phyloP scores from a whole-genome alignment of 23 red algal species.

The Gracilaria domingensis region DNA sequence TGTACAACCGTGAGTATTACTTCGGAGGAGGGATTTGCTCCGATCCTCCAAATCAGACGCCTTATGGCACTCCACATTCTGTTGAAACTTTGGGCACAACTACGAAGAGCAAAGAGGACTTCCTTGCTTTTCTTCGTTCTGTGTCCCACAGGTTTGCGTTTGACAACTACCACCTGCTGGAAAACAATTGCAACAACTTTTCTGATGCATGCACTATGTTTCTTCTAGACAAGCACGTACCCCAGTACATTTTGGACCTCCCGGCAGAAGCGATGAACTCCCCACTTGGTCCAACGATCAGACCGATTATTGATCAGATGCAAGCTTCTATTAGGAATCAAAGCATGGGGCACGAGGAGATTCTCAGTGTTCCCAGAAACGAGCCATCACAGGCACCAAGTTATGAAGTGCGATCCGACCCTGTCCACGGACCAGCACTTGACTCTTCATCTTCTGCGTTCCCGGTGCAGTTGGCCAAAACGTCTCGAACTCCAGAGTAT shows the following conservation, averaged over 20 bases:
- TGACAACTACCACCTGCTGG: slow-evolving; percentile 87
- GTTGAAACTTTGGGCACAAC: slow-evolving; percentile 78
- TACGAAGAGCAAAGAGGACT: slow-evolving; percentile 60
- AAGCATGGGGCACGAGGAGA: slow-evolving; percentile 69
- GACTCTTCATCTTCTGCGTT: not conserved
- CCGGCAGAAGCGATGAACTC: slow-evolving; percentile 81
- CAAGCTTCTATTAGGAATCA: slow-evolving; percentile 60
- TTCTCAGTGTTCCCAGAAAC: slow-evolving; percentile 11
- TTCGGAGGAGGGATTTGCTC: slow-evolving; percentile 97
- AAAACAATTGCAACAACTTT: slow-evolving; percentile 99
- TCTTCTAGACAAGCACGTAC: slow-evolving; percentile 81
- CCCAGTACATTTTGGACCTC: slow-evolving; percentile 89
- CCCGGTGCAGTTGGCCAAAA: not conserved
- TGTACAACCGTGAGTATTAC: slow-evolving; percentile 87
- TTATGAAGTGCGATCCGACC: not conserved
- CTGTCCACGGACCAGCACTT: not conserved
- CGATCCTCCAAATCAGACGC: slow-evolving; percentile 76
- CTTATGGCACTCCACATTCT: slow-evolving; percentile 82
- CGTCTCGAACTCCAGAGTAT: not conserved
- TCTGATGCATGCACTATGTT: slow-evolving; percentile 77
- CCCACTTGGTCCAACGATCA: slow-evolving; percentile 83
- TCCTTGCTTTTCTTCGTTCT: slow-evolving; percentile 74
- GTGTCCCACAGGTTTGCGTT: slow-evolving; percentile 64
- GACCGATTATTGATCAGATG: slow-evolving; percentile 89
- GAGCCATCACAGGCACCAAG: not conserved